phyloP scores from a whole-genome alignment of 2,329 filamentous ascomycete species.

The Fusarium penzigii region DNA sequence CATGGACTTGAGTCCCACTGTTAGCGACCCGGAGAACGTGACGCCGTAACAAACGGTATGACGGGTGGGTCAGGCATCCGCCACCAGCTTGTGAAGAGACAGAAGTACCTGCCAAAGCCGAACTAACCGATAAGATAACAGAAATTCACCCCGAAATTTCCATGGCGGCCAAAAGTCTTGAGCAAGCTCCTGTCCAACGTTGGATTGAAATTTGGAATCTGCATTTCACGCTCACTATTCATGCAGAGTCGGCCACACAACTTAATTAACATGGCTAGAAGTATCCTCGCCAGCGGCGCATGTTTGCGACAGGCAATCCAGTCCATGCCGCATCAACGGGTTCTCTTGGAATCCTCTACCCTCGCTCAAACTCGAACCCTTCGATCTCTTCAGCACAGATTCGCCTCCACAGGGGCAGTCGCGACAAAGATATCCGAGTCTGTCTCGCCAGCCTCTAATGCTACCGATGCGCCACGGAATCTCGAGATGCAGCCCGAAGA shows the following conservation, averaged over 20 bases:
- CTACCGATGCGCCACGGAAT: constrained; percentile 24
- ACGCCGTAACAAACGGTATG: too few species aligned
- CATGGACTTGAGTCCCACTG: too few species aligned
- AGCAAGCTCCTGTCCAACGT: neutral
- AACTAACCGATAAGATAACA: constrained; percentile 30
- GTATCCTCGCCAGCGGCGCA: constrained; percentile 28
- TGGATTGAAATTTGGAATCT: too few species aligned
- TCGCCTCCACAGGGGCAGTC: constrained; percentile 11
- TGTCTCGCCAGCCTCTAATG: constrained; percentile 2
- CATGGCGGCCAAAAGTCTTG: neutral
- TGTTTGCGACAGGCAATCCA: constrained; percentile 31
- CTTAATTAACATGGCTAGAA: constrained; percentile 25
- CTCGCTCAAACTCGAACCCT: constrained; percentile 11
- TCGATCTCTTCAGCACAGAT: constrained; percentile 10
- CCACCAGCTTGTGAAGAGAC: too few species aligned
- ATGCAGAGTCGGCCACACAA: neutral
- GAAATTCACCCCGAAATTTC: constrained; percentile 11
- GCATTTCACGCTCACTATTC: neutral
- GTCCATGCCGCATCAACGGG: constrained; percentile 9
- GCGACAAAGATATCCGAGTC: neutral
- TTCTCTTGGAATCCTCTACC: constrained; percentile 4
- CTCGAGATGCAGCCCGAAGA: constrained; percentile 18
- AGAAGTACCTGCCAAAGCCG: neutral
- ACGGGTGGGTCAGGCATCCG: too few species aligned
- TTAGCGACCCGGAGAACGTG: too few species aligned